A percentile compares a stretch with the other conserved stretches of the same genome.
phyloP scores from a whole-genome alignment of 345 rosid genomes.

The Gossypium sturtianum region DNA sequence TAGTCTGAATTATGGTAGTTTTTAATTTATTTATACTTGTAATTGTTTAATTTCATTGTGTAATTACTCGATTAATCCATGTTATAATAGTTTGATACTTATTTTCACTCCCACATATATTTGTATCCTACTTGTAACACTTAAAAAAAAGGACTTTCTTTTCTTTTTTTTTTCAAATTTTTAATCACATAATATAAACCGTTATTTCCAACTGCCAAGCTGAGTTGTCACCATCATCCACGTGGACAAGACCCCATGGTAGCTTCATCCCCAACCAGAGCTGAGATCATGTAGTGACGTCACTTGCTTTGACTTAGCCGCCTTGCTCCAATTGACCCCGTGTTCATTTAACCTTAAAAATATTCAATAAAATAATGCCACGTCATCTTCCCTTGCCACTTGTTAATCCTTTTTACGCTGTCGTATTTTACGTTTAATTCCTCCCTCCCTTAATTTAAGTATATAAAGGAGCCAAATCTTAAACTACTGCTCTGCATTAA shows the following conservation, averaged over 20 bases:
- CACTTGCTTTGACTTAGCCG: constrained; percentile 25
- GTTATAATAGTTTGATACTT: too few relatives aligned
- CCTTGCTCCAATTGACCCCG: constrained; percentile 34
- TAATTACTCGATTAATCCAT: too few relatives aligned
- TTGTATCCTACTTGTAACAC: too few relatives aligned
- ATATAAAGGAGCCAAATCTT: constrained; percentile 19
- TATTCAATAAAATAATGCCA: not conserved
- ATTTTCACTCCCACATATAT: too few relatives aligned
- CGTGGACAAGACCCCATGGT: constrained; percentile 12
- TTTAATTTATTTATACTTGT: too few relatives aligned
- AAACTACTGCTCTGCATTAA: constrained; percentile 17
- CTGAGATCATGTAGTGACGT: constrained; percentile 14
- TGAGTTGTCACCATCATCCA: constrained; percentile 18
- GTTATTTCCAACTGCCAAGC: not conserved
- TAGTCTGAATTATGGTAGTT: rapidly evolving
- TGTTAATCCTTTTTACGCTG: not conserved
- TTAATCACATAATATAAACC: not conserved
- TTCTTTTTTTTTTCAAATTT: too few relatives aligned
- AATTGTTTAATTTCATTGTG: too few relatives aligned
- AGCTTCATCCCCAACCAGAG: not conserved
- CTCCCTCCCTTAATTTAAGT: constrained; percentile 1
- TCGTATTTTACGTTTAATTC: too few relatives aligned
- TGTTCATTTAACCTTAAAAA: constrained; percentile 16
- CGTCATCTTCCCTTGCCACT: not conserved
- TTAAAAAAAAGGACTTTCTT: too few relatives aligned